phyloP scores from a whole-genome alignment of 345 rosid species.

The Rhodamnia rubescens region DNA sequence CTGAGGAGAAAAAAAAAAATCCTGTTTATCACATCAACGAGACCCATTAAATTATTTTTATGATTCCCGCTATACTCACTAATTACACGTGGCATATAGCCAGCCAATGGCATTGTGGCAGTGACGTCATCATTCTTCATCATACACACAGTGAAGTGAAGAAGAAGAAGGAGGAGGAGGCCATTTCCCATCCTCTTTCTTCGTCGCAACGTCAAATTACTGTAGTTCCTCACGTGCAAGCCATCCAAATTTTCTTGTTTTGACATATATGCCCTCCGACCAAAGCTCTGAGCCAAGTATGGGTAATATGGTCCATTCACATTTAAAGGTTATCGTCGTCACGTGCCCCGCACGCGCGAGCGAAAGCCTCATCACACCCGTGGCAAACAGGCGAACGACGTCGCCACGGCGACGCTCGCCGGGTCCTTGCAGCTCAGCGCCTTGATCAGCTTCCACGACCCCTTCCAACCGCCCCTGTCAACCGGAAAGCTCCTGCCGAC shows the following conservation, averaged over 20 bases:
- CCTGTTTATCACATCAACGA: neutral
- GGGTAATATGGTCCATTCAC: neutral
- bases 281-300: neutral
- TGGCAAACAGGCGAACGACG: conserved; percentile 32
- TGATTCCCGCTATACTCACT: neutral
- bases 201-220: neutral
- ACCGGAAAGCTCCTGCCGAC: conserved; percentile 2
- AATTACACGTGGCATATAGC: neutral
- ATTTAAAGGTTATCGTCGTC: neutral
- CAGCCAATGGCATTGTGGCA: neutral
- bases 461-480: conserved; percentile 18
- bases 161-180: too few relatives aligned
- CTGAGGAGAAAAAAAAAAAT: too few relatives aligned
- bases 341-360: neutral
- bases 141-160: neutral
- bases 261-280: neutral
- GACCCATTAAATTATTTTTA: neutral
- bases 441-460: conserved; percentile 41
- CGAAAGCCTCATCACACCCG: conserved; percentile 5
- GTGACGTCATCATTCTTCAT: neutral
- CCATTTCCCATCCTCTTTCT: neutral
- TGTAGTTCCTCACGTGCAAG: neutral
- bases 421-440: conserved; percentile 60
- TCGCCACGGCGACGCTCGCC: conserved; percentile 42
- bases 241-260: neutral